Evolutionary conservation across 805 yeast species (phyloP).

Genomic region (Monosporozyma siamensis): DNA sequence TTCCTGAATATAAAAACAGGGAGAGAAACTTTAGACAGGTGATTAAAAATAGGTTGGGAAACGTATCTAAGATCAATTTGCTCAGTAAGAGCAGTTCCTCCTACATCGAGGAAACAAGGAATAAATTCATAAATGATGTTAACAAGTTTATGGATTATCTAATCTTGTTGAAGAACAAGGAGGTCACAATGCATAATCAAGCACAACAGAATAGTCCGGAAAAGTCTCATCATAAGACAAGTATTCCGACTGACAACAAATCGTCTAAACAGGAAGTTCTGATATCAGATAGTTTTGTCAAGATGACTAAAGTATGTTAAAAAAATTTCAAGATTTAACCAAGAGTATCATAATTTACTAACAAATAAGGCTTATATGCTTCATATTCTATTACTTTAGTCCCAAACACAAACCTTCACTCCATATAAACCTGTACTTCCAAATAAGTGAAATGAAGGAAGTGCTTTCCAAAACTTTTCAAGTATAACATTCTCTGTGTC

Average conservation of each 20-base stretch:
- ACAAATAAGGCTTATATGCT: no score
- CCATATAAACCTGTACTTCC: slow-evolving; percentile 11
- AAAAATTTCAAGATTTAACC: not conserved
- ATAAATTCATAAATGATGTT: not conserved
- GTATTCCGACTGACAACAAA: not conserved
- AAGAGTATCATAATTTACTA: not conserved
- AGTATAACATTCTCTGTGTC: no score
- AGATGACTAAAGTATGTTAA: slow-evolving; percentile 10
- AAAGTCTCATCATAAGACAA: not conserved
- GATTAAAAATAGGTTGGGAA: not conserved
- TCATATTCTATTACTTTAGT: no score
- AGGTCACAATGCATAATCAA: not conserved
- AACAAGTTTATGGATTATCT: not conserved
- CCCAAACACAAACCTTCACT: slow-evolving; percentile 8
- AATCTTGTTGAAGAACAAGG: not conserved
- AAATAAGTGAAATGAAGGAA: not conserved
- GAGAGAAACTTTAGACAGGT: not conserved
- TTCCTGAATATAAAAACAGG: not conserved
- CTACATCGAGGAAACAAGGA: not conserved
- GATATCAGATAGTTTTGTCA: slow-evolving; percentile 9
- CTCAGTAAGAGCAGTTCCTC: not conserved
- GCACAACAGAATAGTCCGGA: not conserved
- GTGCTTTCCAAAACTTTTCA: no score
- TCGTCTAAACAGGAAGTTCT: slow-evolving; percentile 1
- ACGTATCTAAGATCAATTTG: not conserved